Evolutionary conservation across 257 asterid genomes (phyloP), one percentile per base, ranked within the genome.

Genomic region (Jasminum sambac): DNA sequence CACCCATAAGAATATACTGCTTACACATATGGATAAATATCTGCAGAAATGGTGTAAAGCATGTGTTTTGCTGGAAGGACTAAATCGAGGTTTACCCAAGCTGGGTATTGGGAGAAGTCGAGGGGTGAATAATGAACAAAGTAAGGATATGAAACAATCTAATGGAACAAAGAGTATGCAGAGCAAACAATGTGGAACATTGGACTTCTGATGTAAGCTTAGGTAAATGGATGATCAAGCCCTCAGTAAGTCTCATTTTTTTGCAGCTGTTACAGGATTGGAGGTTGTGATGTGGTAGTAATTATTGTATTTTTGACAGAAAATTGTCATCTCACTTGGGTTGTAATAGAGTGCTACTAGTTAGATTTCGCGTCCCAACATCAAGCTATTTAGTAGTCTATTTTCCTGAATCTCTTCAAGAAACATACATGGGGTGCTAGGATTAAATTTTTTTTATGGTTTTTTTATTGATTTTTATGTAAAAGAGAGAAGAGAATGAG

Each of bases 11-110:
- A n/a, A n/a, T n/a, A n/a, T n/a, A n/a, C n/a, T n/a, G 67, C 61
- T 50, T 38, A 42, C 44, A n/a, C 17, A 8, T 23, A 48, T 60
- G 8, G 17, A 1, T n/a, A n/a, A 19, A 68, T 68, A 61, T 76
- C 3, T 80, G 78, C 89, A 93, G 98, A 90, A 90, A 89, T 87
- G 97, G 96, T 93, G 97, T 55, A 93, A 93, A 80, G 98, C 98
- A 10, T 93, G 97, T 65, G 97, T 93, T 62, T 85, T 93, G 78
- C 82, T 90, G 65, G 97, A 93, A 64, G 97, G 97, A 34, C 86
- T 93, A 58, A 93, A 90, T 72, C 97, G 96, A 14, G 98, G 97
- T 74, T 80, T 93, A 73, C 98, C 98, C 21, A 93, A 90, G 81
- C 78, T 89, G 74, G 98, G 98, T 8, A 89, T 90, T 25, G 89